Base-by-base conservation (phyloP, 2,329 filamentous ascomycete species). In the Arachnomyces sp. region DNA sequence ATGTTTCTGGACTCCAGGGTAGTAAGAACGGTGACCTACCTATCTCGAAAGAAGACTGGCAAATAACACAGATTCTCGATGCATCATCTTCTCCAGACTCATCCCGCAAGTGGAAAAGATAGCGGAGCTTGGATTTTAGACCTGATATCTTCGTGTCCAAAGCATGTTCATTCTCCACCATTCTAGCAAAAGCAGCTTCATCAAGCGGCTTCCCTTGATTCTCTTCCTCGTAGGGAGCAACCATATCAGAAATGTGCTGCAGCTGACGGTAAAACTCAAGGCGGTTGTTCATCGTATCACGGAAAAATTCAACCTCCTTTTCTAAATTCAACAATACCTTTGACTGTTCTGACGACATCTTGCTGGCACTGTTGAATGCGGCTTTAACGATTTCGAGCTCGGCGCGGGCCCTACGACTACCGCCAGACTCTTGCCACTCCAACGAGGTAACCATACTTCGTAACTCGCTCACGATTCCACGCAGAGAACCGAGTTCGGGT, bases 181-280 rank as follows among this genome's bases (percentile, higher is more conserved):
- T 63, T 1, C 57, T 52, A 7, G 58, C 49, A 29, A 71, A 68
- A 14, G 77, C 64, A 5, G 50, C 53, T 8, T 66, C 58, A 32
- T 83, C 73, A 8, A 81, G 66, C 2, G 67, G 68, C 9, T 76
- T 67, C 15, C 80, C 72, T 15, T 75, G 64, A 37, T 71, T 69
- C 18, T 61, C 58, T 8, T 82, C 80, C 42, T 87, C 81, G 41
- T 84, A 84, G 1, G 83, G 81, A 4, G 77, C 74, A 0, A 96
- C 86, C 13, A 79, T 85, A 56, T 96, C 90, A 0, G 89, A 95
- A n/a, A 96, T 79, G 17, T 78, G 76, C 56, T 96, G 92, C 8
- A 96, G 71, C 54, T 95, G 88, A 4, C 82, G 79, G 57, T 96
- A 96, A 57, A 88, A 96, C 42, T 92, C 87, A 1, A 95, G 65